A percentile compares a stretch with the other conserved stretches of the same genome.
Conservation (phyloP, 192 early-diverging fungal genomes). For the Rhizoclosmatium sp. region DNA sequence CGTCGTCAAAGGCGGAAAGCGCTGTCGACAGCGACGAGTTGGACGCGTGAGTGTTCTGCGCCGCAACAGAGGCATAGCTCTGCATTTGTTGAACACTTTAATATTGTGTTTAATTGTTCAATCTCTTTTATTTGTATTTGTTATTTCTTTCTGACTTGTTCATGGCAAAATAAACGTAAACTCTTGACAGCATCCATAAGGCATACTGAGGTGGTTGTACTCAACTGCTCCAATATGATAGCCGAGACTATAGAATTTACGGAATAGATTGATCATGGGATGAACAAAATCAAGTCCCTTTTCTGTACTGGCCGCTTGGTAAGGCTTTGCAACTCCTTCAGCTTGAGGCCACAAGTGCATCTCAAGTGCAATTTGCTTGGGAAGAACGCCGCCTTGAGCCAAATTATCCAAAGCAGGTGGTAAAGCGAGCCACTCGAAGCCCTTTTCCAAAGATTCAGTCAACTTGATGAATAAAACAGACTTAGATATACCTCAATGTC, state of each 20-base stretch:
- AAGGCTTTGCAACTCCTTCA: background rate
- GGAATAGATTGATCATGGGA: conserved; percentile 1
- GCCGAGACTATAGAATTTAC: background rate
- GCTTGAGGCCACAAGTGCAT: background rate
- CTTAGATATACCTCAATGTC: background rate
- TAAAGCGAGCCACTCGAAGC: conserved; percentile 1
- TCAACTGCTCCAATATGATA: background rate
- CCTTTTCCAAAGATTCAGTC: background rate
- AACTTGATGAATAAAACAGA: background rate
- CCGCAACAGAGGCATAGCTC: no score
- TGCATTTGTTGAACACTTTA: no score
- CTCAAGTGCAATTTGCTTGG: background rate
- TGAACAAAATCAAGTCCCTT: conserved; percentile 1
- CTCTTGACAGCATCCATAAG: background rate
- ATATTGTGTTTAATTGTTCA: no score
- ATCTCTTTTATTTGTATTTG: no score
- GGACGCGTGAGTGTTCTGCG: no score
- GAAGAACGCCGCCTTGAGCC: background rate
- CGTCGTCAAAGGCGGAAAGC: no score
- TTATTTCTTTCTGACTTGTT: no score
- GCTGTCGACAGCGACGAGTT: no score
- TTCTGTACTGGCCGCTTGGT: background rate
- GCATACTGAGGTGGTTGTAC: background rate
- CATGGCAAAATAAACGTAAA: background rate
- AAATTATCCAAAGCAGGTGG: background rate